Evolutionary conservation across 2,329 filamentous ascomycete genomes (phyloP), one percentile per base, ranked within the genome.

Genomic region (Beauveria medogensis): DNA sequence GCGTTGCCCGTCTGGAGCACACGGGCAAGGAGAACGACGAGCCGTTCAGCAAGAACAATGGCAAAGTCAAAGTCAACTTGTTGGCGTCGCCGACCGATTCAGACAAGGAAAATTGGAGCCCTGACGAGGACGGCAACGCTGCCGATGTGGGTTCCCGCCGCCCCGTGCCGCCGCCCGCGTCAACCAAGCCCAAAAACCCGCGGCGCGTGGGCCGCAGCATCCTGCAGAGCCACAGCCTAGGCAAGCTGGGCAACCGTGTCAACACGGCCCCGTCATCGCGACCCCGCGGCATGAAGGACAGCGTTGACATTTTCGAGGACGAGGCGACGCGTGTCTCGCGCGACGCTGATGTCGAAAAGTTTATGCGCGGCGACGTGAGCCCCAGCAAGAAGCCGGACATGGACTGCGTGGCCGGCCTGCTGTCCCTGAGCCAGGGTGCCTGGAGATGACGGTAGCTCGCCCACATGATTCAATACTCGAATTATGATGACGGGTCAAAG

Each of bases 61-160:
- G 64, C 18, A 75, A 74, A 61, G 72, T 75, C 55, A 79, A 78
- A 62, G 68, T 75, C 18, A 72, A 72, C 5, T 72, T 73, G 67
- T 65, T 77, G 50, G 68, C 73, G 12, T 77, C 73, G 26, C 71
- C 73, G 7, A 64, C 72, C 54, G 92, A 96, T 68, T 96, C 91
- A 1, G 93, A 97, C 72, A 97, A 97, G 75, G 93, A 97, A 76
- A 97, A 97, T 70, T 95, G 91, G 82, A 83, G 78, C 69, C 87
- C 79, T 1, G 79, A 78, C 64, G 78, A 79, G 64, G 77, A 79
- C 47, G 78, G 73, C 9, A 77, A 74, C 63, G 67, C 73, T 57
- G 73, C 63, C 24, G 68, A 65, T 56, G 65, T 59, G 54, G 60
- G 67, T 66, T 65, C 65, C 54, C 71, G 72, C 56, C 74, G 74